Conservation (phyloP, 2,329 filamentous ascomycete species). For the Neopestalotiopsis rosae region DNA sequence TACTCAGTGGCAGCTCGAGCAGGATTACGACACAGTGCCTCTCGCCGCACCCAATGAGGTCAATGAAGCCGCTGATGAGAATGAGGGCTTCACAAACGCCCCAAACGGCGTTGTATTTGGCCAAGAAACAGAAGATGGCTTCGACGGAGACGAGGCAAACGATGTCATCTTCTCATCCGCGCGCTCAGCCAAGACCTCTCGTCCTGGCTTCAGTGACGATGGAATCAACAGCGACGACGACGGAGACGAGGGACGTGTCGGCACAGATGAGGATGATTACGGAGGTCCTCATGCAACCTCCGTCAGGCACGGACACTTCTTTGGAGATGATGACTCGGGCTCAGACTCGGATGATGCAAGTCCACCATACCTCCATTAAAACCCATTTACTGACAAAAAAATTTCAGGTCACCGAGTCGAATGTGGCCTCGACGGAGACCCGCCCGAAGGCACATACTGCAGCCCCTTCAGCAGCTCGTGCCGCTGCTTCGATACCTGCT, state of each 20-base stretch:
- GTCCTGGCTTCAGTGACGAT: neutral
- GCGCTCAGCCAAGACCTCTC: constrained; percentile 11
- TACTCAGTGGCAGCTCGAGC: constrained; percentile 35
- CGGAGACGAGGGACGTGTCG: neutral
- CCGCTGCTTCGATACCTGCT: too few species aligned
- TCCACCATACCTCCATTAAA: neutral
- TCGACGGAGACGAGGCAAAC: constrained; percentile 3
- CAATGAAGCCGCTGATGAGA: constrained; percentile 16
- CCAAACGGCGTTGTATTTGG: neutral
- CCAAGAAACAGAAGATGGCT: neutral
- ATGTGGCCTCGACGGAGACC: neutral
- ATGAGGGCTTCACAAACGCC: neutral
- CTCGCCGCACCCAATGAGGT: constrained; percentile 27
- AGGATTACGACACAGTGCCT: constrained; percentile 30
- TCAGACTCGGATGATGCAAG: neutral
- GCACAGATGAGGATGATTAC: constrained; percentile 15
- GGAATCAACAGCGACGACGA: constrained; percentile 13
- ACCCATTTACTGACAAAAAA: neutral
- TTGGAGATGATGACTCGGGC: neutral
- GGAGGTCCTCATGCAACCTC: neutral
- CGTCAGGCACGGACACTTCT: neutral
- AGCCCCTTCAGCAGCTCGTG: too few species aligned
- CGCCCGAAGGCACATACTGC: neutral
- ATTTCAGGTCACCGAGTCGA: neutral
- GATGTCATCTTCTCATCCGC: constrained; percentile 5